Percentiles rank a stretch among this genome's conserved stretches.
Evolutionary conservation across 768 basidiomycete species (phyloP).

Genomic region (Suillus spraguei): DNA sequence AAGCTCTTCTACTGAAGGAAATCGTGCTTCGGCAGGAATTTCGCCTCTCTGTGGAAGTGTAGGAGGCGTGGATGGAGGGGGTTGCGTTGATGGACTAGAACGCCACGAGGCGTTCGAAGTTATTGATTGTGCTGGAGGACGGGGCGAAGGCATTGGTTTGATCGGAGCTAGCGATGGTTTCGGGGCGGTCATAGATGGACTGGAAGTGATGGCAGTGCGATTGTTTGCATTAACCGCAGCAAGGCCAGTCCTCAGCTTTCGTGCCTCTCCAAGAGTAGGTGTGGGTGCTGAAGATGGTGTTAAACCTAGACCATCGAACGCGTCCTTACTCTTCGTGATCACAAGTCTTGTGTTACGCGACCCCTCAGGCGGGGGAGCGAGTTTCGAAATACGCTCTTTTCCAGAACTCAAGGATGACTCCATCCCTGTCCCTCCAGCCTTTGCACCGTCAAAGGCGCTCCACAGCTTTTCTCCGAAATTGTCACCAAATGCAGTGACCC

Average conservation of each 20-base stretch:
- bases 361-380: constrained; percentile 30
- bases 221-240: constrained; percentile 49
- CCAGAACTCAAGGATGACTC: constrained; percentile 13
- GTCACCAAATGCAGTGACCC: constrained; percentile 61
- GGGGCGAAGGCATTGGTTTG: constrained; percentile 33
- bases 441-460: constrained; percentile 47
- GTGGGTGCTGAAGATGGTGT: constrained; percentile 45
- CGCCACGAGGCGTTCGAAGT: constrained; percentile 23
- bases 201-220: constrained; percentile 19
- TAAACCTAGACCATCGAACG: constrained; percentile 76
- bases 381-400: constrained; percentile 25
- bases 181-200: constrained; percentile 18
- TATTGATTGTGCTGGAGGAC: constrained; percentile 21
- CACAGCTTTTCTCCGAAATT: constrained; percentile 62
- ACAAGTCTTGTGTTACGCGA: constrained; percentile 34
- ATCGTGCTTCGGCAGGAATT: constrained; percentile 67
- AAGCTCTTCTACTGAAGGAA: constrained; percentile 86
- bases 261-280: constrained; percentile 76
- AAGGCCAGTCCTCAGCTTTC: constrained; percentile 70
- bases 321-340: constrained; percentile 57
- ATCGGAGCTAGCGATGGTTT: constrained; percentile 21
- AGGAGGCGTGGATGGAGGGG: constrained; percentile 31
- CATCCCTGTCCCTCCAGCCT: constrained; percentile 5
- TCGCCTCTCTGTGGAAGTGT: constrained; percentile 41
- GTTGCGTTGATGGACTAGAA: constrained; percentile 19